Evolutionary conservation across 176 grass and related monocot genomes (phyloP).

Genomic region (Stipa capillata): DNA sequence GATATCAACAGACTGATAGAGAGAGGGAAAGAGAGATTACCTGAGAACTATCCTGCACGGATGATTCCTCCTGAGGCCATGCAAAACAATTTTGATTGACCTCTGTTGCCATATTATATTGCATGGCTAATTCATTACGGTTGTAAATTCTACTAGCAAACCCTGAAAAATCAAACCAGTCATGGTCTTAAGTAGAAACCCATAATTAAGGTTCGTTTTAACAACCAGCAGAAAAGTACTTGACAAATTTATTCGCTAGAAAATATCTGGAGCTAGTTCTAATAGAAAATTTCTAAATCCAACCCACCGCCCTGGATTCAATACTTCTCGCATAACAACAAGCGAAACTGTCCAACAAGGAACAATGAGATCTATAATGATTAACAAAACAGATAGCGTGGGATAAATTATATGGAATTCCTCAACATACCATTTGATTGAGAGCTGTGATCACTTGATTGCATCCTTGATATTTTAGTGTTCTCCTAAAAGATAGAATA

Average conservation of each 20-base stretch:
- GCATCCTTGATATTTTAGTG: no score
- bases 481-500: no score
- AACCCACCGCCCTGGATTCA: background rate
- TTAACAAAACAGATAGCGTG: no score
- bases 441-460: no score
- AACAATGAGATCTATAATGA: background rate
- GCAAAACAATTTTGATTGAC: no score
- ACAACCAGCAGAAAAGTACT: background rate
- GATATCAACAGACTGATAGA: no score
- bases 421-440: no score
- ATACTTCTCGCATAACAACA: background rate
- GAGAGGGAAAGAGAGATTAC: background rate
- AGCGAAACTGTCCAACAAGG: background rate
- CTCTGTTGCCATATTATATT: no score
- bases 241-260: no score
- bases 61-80: slow-evolving; percentile 68
- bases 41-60: slow-evolving; percentile 46
- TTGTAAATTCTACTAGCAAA: background rate
- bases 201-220: background rate
- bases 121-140: no score
- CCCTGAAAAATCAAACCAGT: slow-evolving; percentile 16
- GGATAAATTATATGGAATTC: no score
- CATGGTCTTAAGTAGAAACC: background rate
- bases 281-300: background rate
- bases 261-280: background rate